Conservation (phyloP, 805 yeast genomes). For the Candida boidinii region DNA sequence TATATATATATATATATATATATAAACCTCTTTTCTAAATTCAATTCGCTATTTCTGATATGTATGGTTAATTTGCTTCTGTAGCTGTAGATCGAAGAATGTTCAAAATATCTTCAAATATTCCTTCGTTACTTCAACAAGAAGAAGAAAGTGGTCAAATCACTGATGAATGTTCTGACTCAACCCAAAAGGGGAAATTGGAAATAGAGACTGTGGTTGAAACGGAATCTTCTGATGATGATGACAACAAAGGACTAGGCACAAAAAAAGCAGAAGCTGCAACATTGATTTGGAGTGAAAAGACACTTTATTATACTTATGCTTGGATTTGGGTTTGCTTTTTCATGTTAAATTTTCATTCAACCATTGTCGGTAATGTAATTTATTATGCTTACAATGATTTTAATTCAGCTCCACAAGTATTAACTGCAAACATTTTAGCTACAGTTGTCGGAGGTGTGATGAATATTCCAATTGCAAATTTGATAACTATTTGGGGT, state of each 20-base stretch:
- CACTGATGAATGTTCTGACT: too few relatives aligned
- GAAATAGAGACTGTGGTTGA: too few relatives aligned
- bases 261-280: constrained; percentile 23
- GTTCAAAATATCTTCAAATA: too few relatives aligned
- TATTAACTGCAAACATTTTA: constrained; percentile 21
- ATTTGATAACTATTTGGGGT: constrained; percentile 19
- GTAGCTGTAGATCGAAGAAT: too few relatives aligned
- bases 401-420: constrained; percentile 21
- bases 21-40: too few relatives aligned
- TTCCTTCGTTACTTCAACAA: too few relatives aligned
- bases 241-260: too few relatives aligned
- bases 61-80: too few relatives aligned
- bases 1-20: too few relatives aligned
- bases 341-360: constrained; percentile 25
- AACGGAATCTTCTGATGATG: constrained; percentile 17
- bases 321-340: constrained; percentile 27
- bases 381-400: constrained; percentile 14
- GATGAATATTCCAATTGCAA: constrained; percentile 22
- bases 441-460: constrained; percentile 25
- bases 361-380: constrained; percentile 16
- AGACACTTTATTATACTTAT: constrained; percentile 18
- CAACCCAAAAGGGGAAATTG: too few relatives aligned
- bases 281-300: constrained; percentile 23
- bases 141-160: too few relatives aligned
- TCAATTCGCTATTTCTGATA: too few relatives aligned